phyloP scores from a whole-genome alignment of 345 rosid genomes.

The Euphorbia peplus region DNA sequence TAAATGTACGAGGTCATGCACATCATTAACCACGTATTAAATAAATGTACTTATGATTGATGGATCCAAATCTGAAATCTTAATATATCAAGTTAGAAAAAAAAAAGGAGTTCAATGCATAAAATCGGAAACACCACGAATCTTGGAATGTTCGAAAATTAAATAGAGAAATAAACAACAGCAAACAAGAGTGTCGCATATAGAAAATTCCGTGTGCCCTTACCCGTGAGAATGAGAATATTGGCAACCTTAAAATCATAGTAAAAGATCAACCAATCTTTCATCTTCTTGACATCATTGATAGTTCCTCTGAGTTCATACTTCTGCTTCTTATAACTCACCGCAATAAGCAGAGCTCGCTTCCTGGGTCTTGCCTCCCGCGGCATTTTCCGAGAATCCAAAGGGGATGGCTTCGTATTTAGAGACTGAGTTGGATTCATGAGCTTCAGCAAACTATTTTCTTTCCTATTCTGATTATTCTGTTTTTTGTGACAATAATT shows the following conservation, averaged over 20 bases:
- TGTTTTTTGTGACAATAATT: neutral
- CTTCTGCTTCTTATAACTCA: conserved; percentile 38
- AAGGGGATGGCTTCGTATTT: conserved; percentile 3
- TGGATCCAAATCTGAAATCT: too few species aligned
- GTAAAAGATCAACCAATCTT: conserved; percentile 33
- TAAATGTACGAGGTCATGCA: too few species aligned
- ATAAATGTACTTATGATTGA: too few species aligned
- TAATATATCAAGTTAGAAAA: neutral
- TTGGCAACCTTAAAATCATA: conserved; percentile 39
- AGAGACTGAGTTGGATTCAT: neutral
- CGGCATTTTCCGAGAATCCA: neutral
- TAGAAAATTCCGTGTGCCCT: too few species aligned
- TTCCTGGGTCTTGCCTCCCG: conserved; percentile 20
- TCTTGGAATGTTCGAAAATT: too few species aligned
- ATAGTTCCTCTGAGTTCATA: conserved; percentile 44
- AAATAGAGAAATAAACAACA: too few species aligned
- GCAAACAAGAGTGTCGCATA: too few species aligned
- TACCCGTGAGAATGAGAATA: conserved; percentile 39
- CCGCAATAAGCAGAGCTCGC: conserved; percentile 52
- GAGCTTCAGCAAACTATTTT: neutral
- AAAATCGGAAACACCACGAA: too few species aligned
- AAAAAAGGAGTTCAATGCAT: neutral
- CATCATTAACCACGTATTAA: too few species aligned
- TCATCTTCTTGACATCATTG: conserved; percentile 56
- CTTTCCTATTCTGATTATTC: neutral